Evolutionary conservation across 2,329 filamentous ascomycete species (phyloP).

Genomic region (Zymoseptoria ardabiliae): DNA sequence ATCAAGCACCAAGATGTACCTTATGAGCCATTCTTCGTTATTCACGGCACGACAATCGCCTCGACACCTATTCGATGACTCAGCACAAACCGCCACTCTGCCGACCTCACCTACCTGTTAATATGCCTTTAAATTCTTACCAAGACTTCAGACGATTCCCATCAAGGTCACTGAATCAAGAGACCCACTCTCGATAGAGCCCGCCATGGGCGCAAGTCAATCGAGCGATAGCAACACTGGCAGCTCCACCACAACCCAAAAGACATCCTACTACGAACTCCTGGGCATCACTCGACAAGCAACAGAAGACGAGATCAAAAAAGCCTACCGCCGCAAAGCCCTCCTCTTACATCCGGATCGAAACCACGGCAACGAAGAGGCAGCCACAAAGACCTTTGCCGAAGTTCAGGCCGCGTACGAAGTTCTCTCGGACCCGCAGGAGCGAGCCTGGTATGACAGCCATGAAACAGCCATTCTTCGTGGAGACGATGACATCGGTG

Average conservation of each 20-base stretch:
- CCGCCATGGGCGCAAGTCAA: constrained; percentile 41
- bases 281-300: constrained; percentile 66
- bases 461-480: constrained; percentile 79
- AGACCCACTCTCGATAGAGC: not conserved
- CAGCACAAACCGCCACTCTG: not conserved
- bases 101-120: not conserved
- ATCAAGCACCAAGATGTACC: no score
- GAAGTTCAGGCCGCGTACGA: constrained; percentile 92
- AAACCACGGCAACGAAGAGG: constrained; percentile 78
- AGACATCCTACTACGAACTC: constrained; percentile 80
- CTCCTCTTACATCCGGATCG: constrained; percentile 92
- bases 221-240: constrained; percentile 28
- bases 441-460: constrained; percentile 95
- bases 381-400: constrained; percentile 77
- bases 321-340: constrained; percentile 82
- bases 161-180: not conserved
- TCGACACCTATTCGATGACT: not conserved
- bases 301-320: constrained; percentile 87
- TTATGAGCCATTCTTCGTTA: not conserved
- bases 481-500: constrained; percentile 46
- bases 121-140: not conserved
- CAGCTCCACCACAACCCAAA: constrained; percentile 34
- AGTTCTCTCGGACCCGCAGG: constrained; percentile 90
- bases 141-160: not conserved
- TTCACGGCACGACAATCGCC: not conserved